These are phyloP conservation scores for Annulohypoxylon truncatum DNA, from an alignment of 2,329 filamentous ascomycete species.

Conservation along the genomic window DNA sequence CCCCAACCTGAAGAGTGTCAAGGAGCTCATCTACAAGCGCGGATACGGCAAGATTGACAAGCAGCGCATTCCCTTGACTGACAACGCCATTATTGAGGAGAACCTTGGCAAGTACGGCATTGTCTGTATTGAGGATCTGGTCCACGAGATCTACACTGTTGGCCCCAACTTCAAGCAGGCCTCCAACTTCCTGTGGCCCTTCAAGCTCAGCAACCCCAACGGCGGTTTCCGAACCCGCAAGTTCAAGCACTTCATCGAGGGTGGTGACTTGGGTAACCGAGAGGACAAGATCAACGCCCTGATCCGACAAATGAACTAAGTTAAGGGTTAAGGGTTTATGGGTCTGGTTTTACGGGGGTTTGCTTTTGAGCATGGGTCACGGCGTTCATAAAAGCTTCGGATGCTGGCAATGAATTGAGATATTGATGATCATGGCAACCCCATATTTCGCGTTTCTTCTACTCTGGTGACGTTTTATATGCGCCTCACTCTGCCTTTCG, in stretches of 20 bases:
- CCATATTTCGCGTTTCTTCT: conserved; percentile 19
- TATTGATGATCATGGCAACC: conserved; percentile 49
- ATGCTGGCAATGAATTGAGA: conserved; percentile 52
- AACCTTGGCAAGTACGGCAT: conserved; percentile 98
- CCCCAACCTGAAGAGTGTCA: conserved; percentile 98
- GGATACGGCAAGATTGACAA: conserved; percentile 99
- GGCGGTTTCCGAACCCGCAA: conserved; percentile 96
- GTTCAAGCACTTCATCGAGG: conserved; percentile 99
- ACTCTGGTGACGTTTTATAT: not conserved
- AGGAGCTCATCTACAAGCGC: conserved; percentile 99
- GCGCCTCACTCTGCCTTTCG: not conserved
- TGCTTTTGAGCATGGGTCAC: conserved; percentile 51
- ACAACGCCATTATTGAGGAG: conserved; percentile 98
- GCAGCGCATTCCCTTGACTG: conserved; percentile 94
- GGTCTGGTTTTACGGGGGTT: conserved; percentile 49
- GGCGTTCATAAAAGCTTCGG: conserved; percentile 52
- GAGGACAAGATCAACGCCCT: conserved; percentile 98
- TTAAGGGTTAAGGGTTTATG: conserved; percentile 43
- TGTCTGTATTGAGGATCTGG: conserved; percentile 98
- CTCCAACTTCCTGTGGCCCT: conserved; percentile 99
- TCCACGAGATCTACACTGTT: conserved; percentile 99
- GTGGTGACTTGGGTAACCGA: conserved; percentile 98
- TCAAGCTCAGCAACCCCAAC: conserved; percentile 99
- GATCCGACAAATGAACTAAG: conserved; percentile 98
- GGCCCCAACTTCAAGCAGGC: conserved; percentile 99